Evolutionary conservation across 306 rosid species (phyloP).

Genomic region (Astragalus glycyphyllos): DNA sequence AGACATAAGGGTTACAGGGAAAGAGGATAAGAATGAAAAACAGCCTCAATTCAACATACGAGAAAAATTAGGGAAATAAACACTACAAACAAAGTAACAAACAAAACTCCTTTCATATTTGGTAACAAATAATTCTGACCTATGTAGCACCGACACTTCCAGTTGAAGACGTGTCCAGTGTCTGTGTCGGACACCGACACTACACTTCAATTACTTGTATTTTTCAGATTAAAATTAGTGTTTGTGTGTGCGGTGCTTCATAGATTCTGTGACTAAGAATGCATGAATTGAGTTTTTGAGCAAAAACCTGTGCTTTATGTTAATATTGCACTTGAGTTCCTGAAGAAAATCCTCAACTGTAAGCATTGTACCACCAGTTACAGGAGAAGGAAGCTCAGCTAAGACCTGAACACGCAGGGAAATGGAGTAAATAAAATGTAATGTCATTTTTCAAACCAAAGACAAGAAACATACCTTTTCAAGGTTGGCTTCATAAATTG

Average conservation of each 20-base stretch:
- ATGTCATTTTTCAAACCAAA: slow-evolving; percentile 17
- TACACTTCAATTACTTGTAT: too few species aligned
- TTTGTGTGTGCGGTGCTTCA: too few species aligned
- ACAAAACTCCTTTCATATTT: neutral
- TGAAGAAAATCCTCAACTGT: slow-evolving; percentile 88
- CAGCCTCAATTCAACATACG: slow-evolving; percentile 10
- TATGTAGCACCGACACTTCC: too few species aligned
- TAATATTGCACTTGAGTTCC: slow-evolving; percentile 82
- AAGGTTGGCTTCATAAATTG: slow-evolving; percentile 80
- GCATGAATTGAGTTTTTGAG: slow-evolving; percentile 1
- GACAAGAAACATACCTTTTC: slow-evolving; percentile 70
- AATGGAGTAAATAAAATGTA: slow-evolving; percentile 28
- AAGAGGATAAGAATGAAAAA: neutral
- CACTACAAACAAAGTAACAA: neutral
- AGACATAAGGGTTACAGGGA: neutral
- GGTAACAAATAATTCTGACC: neutral
- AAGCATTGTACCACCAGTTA: slow-evolving; percentile 78
- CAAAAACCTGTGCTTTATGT: slow-evolving; percentile 88
- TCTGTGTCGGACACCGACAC: too few species aligned
- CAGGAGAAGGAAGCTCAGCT: slow-evolving; percentile 84
- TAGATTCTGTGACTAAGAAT: neutral
- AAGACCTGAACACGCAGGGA: slow-evolving; percentile 61
- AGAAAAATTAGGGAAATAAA: neutral
- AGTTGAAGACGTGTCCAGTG: too few species aligned
- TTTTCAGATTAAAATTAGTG: too few species aligned